Evolutionary conservation across 176 grass and related monocot species (phyloP), one percentile per base, ranked within the genome.

Genomic region (Zoysia pacifica): DNA sequence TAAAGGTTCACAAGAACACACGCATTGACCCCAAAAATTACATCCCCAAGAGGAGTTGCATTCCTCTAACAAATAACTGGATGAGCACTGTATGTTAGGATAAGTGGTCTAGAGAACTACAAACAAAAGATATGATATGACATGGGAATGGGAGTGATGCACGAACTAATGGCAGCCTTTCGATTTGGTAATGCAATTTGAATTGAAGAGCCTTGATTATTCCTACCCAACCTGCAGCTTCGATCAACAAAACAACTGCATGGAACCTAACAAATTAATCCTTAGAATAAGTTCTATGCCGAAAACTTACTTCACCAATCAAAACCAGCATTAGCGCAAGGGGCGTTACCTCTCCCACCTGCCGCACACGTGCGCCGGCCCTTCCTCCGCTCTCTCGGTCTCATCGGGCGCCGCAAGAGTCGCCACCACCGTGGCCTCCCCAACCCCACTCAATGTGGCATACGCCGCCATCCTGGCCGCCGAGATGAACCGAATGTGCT

Each of bases 301-400:
- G 19, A 62, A 62, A 62, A 7, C 6, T 18, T 58, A 58, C 18
- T 58, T 58, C 55, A 70, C 40, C 51, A 70, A 73, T 49, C 7
- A 61, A 69, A 81, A 77, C 18, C 20, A 63, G 74, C 52, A 60
- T 15, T 41, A 77, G 74, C 68, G 81, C 60, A 74, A 48, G 54
- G 69, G 12, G 2, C 1, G 8, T 80, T 89, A 97, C 94, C 94
- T 97, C 87, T 91, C 87, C 94, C 91, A 97, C 16, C 91, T 46
- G 50, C 85, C 89, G 77, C 41, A 72, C 11, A 69, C 69, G 55
- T 87, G 67, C 63, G 54, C 74, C 71, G 87, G 61, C 86, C 72
- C 80, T 81, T 76, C 80, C 28, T 36, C 63, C 61, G 43, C 85
- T 74, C 9, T 68, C 28, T 75, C 38, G 51, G 61, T 45, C 81